Evolutionary conservation across 129 eudicot species (phyloP).

Genomic region (Kitagawia praeruptora): DNA sequence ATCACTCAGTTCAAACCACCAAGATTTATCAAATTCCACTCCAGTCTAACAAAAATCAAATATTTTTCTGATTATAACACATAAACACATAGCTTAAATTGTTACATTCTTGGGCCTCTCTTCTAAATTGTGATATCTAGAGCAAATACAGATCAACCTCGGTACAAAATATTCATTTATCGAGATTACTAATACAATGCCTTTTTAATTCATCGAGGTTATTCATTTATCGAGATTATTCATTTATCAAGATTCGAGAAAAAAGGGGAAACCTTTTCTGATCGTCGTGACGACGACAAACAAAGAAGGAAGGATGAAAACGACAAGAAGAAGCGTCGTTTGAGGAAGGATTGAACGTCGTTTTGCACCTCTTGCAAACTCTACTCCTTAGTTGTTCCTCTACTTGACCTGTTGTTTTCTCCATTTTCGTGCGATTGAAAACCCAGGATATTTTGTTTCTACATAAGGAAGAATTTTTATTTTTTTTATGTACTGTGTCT

Average conservation of each 20-base stretch:
- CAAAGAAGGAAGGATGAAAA: conserved; percentile 87
- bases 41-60: background rate
- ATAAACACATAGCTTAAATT: background rate
- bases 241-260: background rate
- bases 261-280: conserved; percentile 47
- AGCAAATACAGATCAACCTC: background rate
- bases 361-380: conserved; percentile 71
- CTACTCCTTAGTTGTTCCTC: conserved; percentile 12
- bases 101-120: background rate
- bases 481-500: no score
- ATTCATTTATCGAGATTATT: no score
- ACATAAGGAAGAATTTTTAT: no score
- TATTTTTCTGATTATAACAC: background rate
- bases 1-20: background rate
- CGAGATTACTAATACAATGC: no score
- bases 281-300: conserved; percentile 98
- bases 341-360: conserved; percentile 29
- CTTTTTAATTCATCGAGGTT: no score
- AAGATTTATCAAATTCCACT: background rate
- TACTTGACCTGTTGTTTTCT: background rate
- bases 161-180: no score
- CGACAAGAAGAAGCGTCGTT: conserved; percentile 65
- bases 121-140: background rate
- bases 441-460: no score
- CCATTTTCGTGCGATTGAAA: background rate